Base-by-base conservation (phyloP, 768 basidiomycete species). In the Nidula microcarpa region DNA sequence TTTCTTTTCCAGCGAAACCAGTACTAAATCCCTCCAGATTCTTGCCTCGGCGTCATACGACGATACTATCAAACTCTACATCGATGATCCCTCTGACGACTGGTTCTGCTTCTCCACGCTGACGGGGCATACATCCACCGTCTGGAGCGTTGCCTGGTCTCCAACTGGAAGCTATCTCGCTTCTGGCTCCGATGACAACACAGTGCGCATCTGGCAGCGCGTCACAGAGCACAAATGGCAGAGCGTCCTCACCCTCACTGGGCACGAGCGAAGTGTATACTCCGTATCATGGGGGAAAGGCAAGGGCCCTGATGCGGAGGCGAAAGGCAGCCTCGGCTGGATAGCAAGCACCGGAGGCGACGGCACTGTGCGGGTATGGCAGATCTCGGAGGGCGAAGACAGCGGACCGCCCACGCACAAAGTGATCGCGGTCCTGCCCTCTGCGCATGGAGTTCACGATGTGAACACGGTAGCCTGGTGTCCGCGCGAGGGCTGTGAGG, bases 1-100 rank as follows among this genome's bases (percentile, higher is more conserved):
- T 14, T 72, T 62, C 18, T 47, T 47, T 50, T 45, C 57, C 47
- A 36, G 30, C 43, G 44, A 10, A 16, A 46, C 30, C 50, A 50
- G 39, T 43, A 13, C 32, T 49, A 47, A 33, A 46, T 57, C 58
- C 55, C 49, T 56, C 47, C 69, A 96, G 91, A 92, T 98, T 56
- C 85, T 99, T 51, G 96, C 96, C 30, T 98, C 96, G 2, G 91
- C 85, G 3, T 98, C 96, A 0, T 99, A 98, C 71, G 97, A 99
- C 64, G 95, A 98, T 60, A 93, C 90, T 2, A 89, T 99, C 66
- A 93, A 91, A 55, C 82, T 99, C 32, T 94, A 95, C 69, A 71
- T 90, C 51, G 94, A 98, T 61, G 95, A 98, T 65, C 93, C 93
- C 0, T 83, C 84, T 30, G 92, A 96, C 56, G 97, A 99, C 66